A percentile compares a stretch with the other conserved stretches of the same genome.
phyloP scores from a whole-genome alignment of 2,329 filamentous ascomycete species.

The Colletotrichum sp. region DNA sequence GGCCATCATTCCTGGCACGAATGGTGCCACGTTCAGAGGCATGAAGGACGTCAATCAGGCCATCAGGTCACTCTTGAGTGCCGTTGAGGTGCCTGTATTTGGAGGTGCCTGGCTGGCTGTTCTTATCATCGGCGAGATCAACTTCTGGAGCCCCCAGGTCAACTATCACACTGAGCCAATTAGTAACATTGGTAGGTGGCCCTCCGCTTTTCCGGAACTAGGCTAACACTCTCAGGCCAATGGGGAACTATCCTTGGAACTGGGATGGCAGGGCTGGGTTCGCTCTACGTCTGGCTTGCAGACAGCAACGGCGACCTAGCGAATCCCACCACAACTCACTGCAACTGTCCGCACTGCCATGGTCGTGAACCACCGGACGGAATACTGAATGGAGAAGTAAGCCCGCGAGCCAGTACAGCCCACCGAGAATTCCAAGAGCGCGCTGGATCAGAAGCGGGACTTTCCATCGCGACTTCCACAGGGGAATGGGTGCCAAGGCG shows the following conservation, averaged over 20 bases:
- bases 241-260: constrained; percentile 67
- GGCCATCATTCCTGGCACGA: constrained; percentile 53
- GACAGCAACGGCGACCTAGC: constrained; percentile 27
- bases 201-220: too few relatives aligned
- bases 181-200: constrained; percentile 58
- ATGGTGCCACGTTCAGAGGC: constrained; percentile 54
- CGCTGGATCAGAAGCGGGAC: background rate
- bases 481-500: background rate
- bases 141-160: constrained; percentile 65
- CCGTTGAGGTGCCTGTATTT: constrained; percentile 64
- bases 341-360: background rate
- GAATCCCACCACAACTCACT: constrained; percentile 17
- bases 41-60: constrained; percentile 62
- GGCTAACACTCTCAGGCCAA: constrained; percentile 46
- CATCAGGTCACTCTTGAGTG: constrained; percentile 58
- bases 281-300: constrained; percentile 59
- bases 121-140: constrained; percentile 65
- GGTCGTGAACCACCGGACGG: background rate
- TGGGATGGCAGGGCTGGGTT: constrained; percentile 61
- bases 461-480: constrained; percentile 17
- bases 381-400: background rate
- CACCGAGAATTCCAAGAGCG: background rate
- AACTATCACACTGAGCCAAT: constrained; percentile 67
- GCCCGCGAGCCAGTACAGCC: background rate
- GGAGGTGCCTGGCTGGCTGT: constrained; percentile 63